Base-by-base conservation (phyloP, 352 stramenopile species). In the Pythium utonaiense region DNA sequence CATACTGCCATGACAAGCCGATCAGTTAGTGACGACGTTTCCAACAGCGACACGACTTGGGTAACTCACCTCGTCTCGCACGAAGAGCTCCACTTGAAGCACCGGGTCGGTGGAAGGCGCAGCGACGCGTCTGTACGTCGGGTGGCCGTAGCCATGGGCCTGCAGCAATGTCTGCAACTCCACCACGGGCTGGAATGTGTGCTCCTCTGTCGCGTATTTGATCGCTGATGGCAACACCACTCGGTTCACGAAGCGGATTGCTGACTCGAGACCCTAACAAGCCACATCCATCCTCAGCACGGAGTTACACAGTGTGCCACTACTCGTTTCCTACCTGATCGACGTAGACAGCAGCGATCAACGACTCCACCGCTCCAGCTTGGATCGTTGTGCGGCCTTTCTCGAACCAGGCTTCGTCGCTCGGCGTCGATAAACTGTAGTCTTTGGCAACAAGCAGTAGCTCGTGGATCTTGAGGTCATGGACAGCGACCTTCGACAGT, bases 311-410 rank as follows among this genome's bases (percentile, higher is more conserved):
- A 24, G 57, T 19, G 49, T 53, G 25, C 9, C 44, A 60, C 5
- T 53, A 2, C 57, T 7, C 49, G 0, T 1, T 45, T 31, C 61
- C 3, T 16, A 83, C 74, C 73, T 91, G 77, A 38, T 93, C 83
- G 22, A 93, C 42, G 60, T 93, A 93, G 17, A 93, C 69, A 1
- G 80, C 83, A 1, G 77, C 83, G 71, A 93, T 91, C 22, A 93
- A 63, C n/a, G 83, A 70, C 50, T 95, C 83, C 16, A 95, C 64
- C 1, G 81, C 82, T 10, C 83, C 84, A 0, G 85, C 80, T 36
- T 91, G 77, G 64, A 95, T 89, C 0, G 85, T 95, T 25, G 64
- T 68, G 10, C 79, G 69, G 16, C 78, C 80, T 70, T 88, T 85
- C n/a, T 67, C 30, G 62, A 78, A 75, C 45, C 4, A 57, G 28